phyloP scores from a whole-genome alignment of 306 rosid species.

The Rosa lucieae region DNA sequence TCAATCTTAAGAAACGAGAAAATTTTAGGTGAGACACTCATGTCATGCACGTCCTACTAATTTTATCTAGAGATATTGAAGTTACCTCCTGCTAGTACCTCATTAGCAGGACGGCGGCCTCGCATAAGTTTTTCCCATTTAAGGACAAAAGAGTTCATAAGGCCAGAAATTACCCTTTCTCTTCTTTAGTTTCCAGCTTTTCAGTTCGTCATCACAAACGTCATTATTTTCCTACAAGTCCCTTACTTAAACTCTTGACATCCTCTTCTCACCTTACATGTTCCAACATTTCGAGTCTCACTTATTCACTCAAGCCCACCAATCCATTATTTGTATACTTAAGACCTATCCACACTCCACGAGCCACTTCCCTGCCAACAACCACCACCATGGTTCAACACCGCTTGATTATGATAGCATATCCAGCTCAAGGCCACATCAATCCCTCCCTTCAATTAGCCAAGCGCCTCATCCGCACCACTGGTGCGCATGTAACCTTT shows the following conservation, averaged over 20 bases:
- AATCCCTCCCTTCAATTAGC: slow-evolving; percentile 44
- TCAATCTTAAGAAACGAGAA: too few species aligned
- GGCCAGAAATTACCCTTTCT: neutral
- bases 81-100: too few species aligned
- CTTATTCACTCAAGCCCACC: neutral
- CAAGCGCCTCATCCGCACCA: slow-evolving; percentile 28
- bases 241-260: neutral
- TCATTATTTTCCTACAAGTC: neutral
- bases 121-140: neutral
- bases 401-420: slow-evolving; percentile 23
- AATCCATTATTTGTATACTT: neutral
- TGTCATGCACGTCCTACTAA: too few species aligned
- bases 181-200: neutral
- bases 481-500: slow-evolving; percentile 29
- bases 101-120: neutral
- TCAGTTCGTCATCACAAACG: neutral
- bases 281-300: neutral
- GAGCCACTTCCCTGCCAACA: neutral
- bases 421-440: slow-evolving; percentile 40
- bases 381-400: slow-evolving; percentile 17
- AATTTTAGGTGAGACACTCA: too few species aligned
- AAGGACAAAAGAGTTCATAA: neutral
- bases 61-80: too few species aligned
- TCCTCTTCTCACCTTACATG: too few species aligned
- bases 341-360: neutral